Percentiles rank a stretch among this genome's conserved stretches.
phyloP scores from a whole-genome alignment of 257 asterid genomes.

The Solanum clarkiae region DNA sequence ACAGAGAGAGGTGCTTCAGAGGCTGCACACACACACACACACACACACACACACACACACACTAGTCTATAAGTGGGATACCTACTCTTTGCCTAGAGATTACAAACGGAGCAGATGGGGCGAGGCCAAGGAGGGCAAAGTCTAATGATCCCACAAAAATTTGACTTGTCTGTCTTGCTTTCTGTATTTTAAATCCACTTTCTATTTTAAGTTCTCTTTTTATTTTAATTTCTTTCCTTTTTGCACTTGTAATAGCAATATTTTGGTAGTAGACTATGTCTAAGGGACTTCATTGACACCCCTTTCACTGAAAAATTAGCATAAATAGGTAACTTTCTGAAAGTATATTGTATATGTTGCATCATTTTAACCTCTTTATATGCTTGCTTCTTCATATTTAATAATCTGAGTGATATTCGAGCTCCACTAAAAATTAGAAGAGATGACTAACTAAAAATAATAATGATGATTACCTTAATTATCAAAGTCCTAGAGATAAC shows the following conservation, averaged over 20 bases:
- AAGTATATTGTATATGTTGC: neutral
- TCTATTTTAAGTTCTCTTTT: neutral
- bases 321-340: neutral
- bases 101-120: neutral
- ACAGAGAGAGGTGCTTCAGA: neutral
- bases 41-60: neutral
- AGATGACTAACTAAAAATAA: neutral
- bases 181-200: neutral
- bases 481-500: neutral
- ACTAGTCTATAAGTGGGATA: neutral
- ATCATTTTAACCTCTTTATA: neutral
- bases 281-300: neutral
- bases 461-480: neutral
- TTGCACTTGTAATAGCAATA: neutral
- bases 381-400: neutral
- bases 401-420: neutral
- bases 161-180: neutral
- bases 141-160: neutral
- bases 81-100: neutral
- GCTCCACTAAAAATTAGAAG: neutral
- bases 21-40: neutral
- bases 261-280: neutral
- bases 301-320: neutral
- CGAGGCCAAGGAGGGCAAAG: neutral
- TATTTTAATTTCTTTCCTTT: neutral